phyloP scores from a whole-genome alignment of 805 yeast species.

The Yarrowia deformans region DNA sequence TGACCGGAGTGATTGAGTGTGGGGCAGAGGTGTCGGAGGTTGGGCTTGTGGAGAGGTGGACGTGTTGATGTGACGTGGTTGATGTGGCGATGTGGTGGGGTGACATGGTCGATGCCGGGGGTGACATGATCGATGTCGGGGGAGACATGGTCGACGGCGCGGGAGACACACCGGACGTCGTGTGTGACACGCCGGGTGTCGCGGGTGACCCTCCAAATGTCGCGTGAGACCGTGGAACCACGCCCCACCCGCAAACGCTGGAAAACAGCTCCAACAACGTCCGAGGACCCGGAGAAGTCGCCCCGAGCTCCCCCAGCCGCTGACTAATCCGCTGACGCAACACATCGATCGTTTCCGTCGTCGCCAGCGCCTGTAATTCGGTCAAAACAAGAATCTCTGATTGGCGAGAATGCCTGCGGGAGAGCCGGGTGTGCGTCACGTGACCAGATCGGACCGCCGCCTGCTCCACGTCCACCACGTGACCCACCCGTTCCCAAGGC shows the following conservation, averaged over 20 bases:
- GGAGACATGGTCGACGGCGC: too few relatives aligned
- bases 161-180: too few relatives aligned
- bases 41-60: neutral
- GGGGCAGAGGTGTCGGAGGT: neutral
- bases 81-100: too few relatives aligned
- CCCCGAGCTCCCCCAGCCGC: constrained; percentile 13
- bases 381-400: neutral
- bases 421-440: neutral
- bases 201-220: too few relatives aligned
- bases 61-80: too few relatives aligned
- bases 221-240: too few relatives aligned
- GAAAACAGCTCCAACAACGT: constrained; percentile 7
- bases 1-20: constrained; percentile 12
- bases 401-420: neutral
- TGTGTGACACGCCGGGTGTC: too few relatives aligned
- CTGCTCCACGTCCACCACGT: too few relatives aligned
- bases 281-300: constrained; percentile 13
- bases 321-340: constrained; percentile 8
- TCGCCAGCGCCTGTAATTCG: constrained; percentile 17
- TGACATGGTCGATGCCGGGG: too few relatives aligned
- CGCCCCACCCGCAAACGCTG: constrained; percentile 9
- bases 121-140: too few relatives aligned
- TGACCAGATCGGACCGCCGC: neutral
- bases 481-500: neutral
- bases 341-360: neutral